These are phyloP conservation scores for Cercospora citrullina DNA, from an alignment of 2,329 filamentous ascomycete genomes.

Conservation along the genomic window DNA sequence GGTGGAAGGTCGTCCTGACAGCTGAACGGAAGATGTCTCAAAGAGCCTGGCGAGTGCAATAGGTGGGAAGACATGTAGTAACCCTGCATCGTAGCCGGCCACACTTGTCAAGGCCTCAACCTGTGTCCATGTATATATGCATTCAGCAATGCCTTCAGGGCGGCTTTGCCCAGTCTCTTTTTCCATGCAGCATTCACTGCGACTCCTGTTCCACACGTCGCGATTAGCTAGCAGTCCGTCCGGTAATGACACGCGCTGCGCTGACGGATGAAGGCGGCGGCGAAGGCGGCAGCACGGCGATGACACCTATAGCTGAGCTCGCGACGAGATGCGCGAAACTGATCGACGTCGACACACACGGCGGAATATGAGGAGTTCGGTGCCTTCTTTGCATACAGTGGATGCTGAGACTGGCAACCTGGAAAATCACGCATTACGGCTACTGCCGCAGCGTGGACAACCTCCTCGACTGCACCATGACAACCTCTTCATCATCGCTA, in stretches of 20 bases:
- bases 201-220: not conserved
- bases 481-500: not conserved
- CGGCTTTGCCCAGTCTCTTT: not conserved
- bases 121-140: no score
- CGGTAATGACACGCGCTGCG: not conserved
- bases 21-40: no score
- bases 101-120: not conserved
- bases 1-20: no score
- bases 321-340: not conserved
- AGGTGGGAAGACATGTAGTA: no score
- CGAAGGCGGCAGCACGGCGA: not conserved
- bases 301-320: not conserved
- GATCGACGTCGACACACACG: not conserved
- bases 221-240: not conserved
- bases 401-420: not conserved
- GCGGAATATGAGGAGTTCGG: not conserved
- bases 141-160: no score
- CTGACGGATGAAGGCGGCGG: not conserved
- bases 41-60: no score
- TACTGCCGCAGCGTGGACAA: not conserved
- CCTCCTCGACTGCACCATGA: not conserved
- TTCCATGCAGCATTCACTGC: not conserved
- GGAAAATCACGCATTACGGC: not conserved
- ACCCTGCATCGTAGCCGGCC: no score
- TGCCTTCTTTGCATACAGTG: not conserved